These are phyloP conservation scores for Neurospora sp. DNA, from an alignment of 495 filamentous ascomycete species.

Conservation along the genomic window DNA sequence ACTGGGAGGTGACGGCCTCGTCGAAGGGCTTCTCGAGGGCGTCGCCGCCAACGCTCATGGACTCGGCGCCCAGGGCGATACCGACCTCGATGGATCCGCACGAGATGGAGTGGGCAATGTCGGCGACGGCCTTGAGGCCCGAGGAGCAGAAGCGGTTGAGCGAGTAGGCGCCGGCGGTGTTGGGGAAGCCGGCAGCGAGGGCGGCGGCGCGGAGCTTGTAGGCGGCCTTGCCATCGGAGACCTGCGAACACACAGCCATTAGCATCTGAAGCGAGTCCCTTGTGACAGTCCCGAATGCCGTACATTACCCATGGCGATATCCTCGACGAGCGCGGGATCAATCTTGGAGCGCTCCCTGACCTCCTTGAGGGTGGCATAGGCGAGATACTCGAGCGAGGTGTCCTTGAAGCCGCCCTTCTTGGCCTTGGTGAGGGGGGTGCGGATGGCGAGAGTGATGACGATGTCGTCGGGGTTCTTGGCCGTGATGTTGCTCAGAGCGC, in stretches of 20 bases:
- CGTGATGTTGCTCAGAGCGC: slow-evolving; percentile 58
- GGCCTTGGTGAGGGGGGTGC: slow-evolving; percentile 70
- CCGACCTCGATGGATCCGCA: slow-evolving; percentile 76
- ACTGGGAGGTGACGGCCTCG: slow-evolving; percentile 58
- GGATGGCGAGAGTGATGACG: slow-evolving; percentile 76
- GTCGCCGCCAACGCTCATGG: slow-evolving; percentile 68
- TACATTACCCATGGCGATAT: slow-evolving; percentile 89
- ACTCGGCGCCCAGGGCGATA: slow-evolving; percentile 78
- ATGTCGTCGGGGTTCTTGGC: slow-evolving; percentile 94
- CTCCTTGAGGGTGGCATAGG: slow-evolving; percentile 71
- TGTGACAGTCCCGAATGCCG: slow-evolving; percentile 10
- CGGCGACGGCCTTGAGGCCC: slow-evolving; percentile 86
- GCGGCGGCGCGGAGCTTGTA: slow-evolving; percentile 84
- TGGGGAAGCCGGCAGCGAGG: slow-evolving; percentile 88
- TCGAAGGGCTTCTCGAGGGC: slow-evolving; percentile 63
- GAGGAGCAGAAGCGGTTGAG: slow-evolving; percentile 97
- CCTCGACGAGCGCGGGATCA: slow-evolving; percentile 77
- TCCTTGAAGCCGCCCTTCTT: slow-evolving; percentile 89
- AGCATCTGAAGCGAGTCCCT: neutral
- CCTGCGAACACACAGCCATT: slow-evolving; percentile 35
- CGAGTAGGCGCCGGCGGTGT: slow-evolving; percentile 68
- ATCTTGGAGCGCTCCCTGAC: slow-evolving; percentile 62
- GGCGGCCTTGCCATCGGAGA: slow-evolving; percentile 74
- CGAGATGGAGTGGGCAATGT: slow-evolving; percentile 83
- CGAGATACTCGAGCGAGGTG: slow-evolving; percentile 75